phyloP scores from a whole-genome alignment of 495 filamentous ascomycete genomes.

The Talaromyces proteolyticus region DNA sequence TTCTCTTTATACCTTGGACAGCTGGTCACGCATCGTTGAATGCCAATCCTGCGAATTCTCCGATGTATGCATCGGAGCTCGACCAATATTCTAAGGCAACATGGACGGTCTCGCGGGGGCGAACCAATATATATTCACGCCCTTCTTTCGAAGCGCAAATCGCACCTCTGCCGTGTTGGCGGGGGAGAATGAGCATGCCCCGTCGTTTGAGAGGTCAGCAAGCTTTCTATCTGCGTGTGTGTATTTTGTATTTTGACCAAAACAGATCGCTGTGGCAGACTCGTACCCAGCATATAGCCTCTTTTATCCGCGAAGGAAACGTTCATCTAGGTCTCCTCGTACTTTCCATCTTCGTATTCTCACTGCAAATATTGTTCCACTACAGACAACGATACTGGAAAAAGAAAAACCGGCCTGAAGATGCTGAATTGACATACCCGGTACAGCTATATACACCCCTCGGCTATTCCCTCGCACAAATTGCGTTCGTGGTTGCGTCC shows the following conservation, averaged over 20 bases:
- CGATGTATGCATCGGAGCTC: background rate
- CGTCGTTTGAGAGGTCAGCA: background rate
- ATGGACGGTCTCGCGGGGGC: background rate
- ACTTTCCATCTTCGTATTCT: conserved; percentile 6
- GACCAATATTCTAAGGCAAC: background rate
- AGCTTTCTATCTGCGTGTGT: too few relatives aligned
- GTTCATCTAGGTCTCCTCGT: conserved; percentile 9
- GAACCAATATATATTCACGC: background rate
- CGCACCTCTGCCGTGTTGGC: background rate
- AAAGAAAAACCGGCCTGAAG: background rate
- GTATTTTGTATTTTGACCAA: background rate
- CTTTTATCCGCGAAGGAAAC: conserved; percentile 11
- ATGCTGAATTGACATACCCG: background rate
- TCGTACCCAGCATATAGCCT: conserved; percentile 10
- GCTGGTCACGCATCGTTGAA: background rate
- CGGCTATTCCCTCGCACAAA: conserved; percentile 12
- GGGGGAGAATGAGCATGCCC: background rate
- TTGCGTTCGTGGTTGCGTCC: conserved; percentile 9
- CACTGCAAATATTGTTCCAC: conserved; percentile 4
- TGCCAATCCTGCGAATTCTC: background rate
- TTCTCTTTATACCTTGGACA: background rate
- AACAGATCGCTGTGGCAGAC: conserved; percentile 11
- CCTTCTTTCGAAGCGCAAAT: background rate
- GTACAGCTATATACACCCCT: conserved; percentile 5
- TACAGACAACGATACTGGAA: conserved; percentile 4